Base-by-base conservation (phyloP, 768 basidiomycete genomes). In the Jaapia argillacea region DNA sequence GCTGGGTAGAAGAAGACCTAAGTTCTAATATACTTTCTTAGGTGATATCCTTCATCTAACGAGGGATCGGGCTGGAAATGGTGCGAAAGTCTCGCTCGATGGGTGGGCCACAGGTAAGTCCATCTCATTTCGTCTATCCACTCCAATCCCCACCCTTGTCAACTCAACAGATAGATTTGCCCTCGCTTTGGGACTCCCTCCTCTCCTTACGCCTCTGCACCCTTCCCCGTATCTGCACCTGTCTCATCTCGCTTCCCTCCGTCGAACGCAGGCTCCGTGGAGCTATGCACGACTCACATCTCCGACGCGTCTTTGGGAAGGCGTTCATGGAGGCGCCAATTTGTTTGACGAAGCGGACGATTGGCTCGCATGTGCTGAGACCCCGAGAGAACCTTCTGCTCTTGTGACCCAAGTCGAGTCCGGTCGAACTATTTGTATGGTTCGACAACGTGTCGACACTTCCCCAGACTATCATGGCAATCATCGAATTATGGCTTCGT, bases 11-110 rank as follows among this genome's bases (percentile, higher is more conserved):
- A 54, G 85, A 90, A 52, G 87, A 93, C 2, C 68, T 97, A 53
- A 85, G 87, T 59, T 99, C 96, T 67, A 66, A 98, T 24, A 74
- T 93, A 24, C 96, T 60, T 97, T 90, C 53, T 43, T 96, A 7
- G 92, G 94, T 0, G 94, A 97, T 58, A 69, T 94, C 4, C 66
- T 99, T 43, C 94, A 99, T 59, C 72, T 99, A 27, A 85, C 85
- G 0, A 70, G 91, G 14, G 79, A 91, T 51, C 72, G 86, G 24
- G 94, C 94, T 4, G 94, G 93, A 1, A 98, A 97, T 55, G 74
- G 74, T 5, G 74, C 71, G 48, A 79, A 79, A 52, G 87, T 92
- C 22, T 54, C 65, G 10, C 94, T 86, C 57, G 84, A 82, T 45
- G 77, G 75, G 1, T 68, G 83, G 23, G 61, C 68, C 40, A 85